Evolutionary conservation across 2,329 filamentous ascomycete genomes (phyloP), one percentile per base, ranked within the genome.

Genomic region (Cercospora janseana): DNA sequence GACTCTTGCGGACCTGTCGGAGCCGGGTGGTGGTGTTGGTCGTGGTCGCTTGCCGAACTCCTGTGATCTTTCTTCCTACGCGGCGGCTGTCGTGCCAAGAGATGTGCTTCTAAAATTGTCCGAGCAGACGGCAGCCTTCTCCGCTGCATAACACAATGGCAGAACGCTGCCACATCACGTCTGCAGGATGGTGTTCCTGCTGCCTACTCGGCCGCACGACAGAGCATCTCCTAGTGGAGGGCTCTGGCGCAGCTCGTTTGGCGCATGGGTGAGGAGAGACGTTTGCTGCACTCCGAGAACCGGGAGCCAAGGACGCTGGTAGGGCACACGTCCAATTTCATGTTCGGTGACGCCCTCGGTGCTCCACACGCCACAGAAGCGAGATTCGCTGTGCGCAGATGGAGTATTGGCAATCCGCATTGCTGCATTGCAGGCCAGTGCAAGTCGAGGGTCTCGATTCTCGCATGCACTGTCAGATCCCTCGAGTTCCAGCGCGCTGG

Each of bases 221-320:
- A n/a, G n/a, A n/a, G 7, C 31, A 34, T 34, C 31, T 34, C 15
- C 13, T 34, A 15, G 31, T 34, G 13, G 18, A 16, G 31, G 15
- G 13, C 9, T 18, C 18, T 21, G 21, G 34, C 10, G 21, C 34
- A 21, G 18, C 15, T 38, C 18, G 18, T 12, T 13, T 4, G 9
- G 34, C 34, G 34, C 24, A 38, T 21, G 34, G 21, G 34, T 38
- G 34, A n/a, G n/a, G n/a, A n/a, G n/a, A n/a, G n/a, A n/a, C 34
- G 13, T 21, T 13, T 20, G 13, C 15, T 37, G 32, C 16, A 37
- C 16, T 20, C 32, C 32, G 16, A 21, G 32, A 16, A 21, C 13
- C 10, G 18, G 34, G n/a, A 24, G 34, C 34, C 34, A 38, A 38
- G 34, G 34, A 38, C n/a, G n/a, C n/a, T n/a, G n/a, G n/a, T n/a